phyloP scores from a whole-genome alignment of 768 basidiomycete genomes.

The Podaxis rugospora region DNA sequence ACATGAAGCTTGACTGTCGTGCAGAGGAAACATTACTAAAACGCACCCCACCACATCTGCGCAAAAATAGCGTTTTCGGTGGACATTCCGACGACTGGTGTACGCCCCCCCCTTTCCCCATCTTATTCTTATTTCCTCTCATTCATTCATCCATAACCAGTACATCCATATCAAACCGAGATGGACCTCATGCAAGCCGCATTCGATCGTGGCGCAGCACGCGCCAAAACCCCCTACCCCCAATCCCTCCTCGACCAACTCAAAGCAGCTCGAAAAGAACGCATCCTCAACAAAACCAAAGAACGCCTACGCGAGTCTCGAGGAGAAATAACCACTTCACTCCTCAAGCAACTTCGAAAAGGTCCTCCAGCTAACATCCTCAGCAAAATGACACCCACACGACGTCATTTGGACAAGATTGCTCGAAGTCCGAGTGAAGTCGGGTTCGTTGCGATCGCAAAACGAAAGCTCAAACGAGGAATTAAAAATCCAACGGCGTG shows the following conservation, averaged over 20 bases:
- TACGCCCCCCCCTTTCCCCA: conserved; percentile 22
- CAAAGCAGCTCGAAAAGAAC: conserved; percentile 53
- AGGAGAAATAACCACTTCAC: conserved; percentile 54
- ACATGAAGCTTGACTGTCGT: conserved; percentile 29
- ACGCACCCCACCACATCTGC: background rate
- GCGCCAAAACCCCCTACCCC: conserved; percentile 39
- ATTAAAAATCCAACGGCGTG: conserved; percentile 35
- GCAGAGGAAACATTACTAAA: conserved; percentile 29
- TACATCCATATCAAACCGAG: conserved; percentile 28
- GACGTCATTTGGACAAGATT: conserved; percentile 45
- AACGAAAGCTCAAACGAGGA: conserved; percentile 50
- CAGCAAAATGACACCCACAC: conserved; percentile 42
- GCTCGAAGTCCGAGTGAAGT: conserved; percentile 54
- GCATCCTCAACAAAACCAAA: conserved; percentile 60
- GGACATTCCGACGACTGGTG: conserved; percentile 30
- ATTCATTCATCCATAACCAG: conserved; percentile 21
- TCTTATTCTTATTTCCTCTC: background rate
- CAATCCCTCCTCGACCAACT: conserved; percentile 45
- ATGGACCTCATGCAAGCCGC: conserved; percentile 26
- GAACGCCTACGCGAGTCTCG: conserved; percentile 55
- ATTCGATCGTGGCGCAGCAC: conserved; percentile 35
- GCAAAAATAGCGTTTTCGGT: conserved; percentile 18
- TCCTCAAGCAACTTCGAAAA: conserved; percentile 41
- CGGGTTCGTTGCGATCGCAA: conserved; percentile 68
- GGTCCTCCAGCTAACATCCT: conserved; percentile 65